Base-by-base conservation (phyloP, 2,329 filamentous ascomycete species). In the Trichoderma citrinoviride region DNA sequence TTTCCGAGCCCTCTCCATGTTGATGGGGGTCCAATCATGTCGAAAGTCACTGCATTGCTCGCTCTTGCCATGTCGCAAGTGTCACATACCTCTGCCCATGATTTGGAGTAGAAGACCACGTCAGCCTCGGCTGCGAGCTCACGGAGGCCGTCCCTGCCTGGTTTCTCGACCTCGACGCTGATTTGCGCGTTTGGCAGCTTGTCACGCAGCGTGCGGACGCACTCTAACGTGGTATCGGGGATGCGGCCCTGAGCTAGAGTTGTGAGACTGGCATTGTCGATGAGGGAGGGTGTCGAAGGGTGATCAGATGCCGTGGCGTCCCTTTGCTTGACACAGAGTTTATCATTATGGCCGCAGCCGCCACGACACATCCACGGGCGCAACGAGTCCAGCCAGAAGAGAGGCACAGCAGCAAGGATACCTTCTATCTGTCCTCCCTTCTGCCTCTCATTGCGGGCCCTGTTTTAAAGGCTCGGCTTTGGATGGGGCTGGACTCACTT, bases 121-220 rank as follows among this genome's bases (percentile, higher is more conserved):
- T 92, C 87, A 25, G 88, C 89, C 69, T 83, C 80, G 43, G 79
- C 78, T 27, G 87, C 87, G 54, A 91, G 80, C 29, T 84, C 79
- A 56, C 80, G 76, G 63, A 92, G 79, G 2, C 87, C 87, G 29
- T 76, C 74, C 12, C 90, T 82, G 14, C 80, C 81, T 2, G 89
- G 89, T 73, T 90, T 92, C 77, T 92, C 90, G 47, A 90, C 78
- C 75, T 92, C 90, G 61, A 92, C 85, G 73, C 89, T 92, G 72
- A 92, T 78, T 53, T 71, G 80, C 53, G 80, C 77, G 5, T 70
- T 72, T 27, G 80, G 81, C 61, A 79, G 77, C 29, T 71, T 71
- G 49, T 71, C 71, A 56, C 85, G 83, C 68, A 91, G 73, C 70
- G 85, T 77, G 47, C 73, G 78, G 62, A 91, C 85, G 74, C 87